Evolutionary conservation across 164 flowering plant species (phyloP).

Genomic region (Nymphaea colorata): DNA sequence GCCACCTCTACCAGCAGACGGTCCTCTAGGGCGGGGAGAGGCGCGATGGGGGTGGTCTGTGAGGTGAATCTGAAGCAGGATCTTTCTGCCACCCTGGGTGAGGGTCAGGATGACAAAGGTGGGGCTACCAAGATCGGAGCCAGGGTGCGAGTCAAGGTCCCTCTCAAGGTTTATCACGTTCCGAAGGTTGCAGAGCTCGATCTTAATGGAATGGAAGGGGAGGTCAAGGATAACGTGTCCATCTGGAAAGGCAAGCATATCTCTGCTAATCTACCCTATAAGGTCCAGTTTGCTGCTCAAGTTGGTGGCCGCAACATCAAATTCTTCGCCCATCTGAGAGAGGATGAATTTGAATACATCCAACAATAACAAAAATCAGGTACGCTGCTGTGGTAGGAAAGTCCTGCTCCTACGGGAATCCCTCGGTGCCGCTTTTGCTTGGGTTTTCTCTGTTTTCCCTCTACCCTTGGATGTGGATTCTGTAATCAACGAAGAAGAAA

Average conservation of each 20-base stretch:
- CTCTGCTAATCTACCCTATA: slow-evolving; percentile 73
- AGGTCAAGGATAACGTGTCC: slow-evolving; percentile 56
- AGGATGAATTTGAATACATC: slow-evolving; percentile 70
- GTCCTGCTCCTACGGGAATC: too few relatives aligned
- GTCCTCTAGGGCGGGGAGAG: background rate
- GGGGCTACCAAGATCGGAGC: slow-evolving; percentile 34
- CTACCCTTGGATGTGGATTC: too few relatives aligned
- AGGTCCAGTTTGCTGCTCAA: slow-evolving; percentile 45
- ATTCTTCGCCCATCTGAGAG: slow-evolving; percentile 70
- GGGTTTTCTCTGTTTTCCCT: too few relatives aligned
- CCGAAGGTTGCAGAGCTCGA: slow-evolving; percentile 61
- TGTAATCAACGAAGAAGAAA: too few relatives aligned
- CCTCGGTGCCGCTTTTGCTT: too few relatives aligned
- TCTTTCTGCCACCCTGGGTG: background rate
- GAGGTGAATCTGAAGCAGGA: background rate
- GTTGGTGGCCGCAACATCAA: slow-evolving; percentile 36
- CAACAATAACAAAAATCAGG: background rate
- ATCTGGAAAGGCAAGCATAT: slow-evolving; percentile 72
- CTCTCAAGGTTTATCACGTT: slow-evolving; percentile 72
- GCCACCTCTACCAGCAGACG: background rate
- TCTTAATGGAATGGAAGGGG: slow-evolving; percentile 55
- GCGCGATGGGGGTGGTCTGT: background rate
- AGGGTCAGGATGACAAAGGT: background rate
- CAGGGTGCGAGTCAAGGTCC: slow-evolving; percentile 65
- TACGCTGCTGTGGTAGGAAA: too few relatives aligned